Percentiles rank a stretch among this genome's conserved stretches.
Conservation (phyloP, 495 filamentous ascomycete species). For the Cudoniella acicularis region DNA sequence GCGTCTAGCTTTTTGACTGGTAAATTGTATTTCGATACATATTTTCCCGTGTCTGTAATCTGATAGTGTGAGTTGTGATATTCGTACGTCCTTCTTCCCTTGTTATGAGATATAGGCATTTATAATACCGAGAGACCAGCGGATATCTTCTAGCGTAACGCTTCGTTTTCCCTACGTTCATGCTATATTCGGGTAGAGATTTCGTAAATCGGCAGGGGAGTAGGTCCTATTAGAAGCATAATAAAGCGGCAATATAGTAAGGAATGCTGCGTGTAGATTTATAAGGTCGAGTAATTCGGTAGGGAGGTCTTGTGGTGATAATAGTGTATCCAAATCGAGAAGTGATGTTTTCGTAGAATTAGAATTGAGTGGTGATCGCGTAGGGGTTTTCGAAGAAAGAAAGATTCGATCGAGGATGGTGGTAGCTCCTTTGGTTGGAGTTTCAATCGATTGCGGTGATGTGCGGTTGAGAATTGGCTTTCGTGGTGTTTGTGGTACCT, state of each 20-base stretch:
- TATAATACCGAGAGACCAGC: constrained; percentile 51
- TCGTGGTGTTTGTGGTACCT: constrained; percentile 17
- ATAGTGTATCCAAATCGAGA: constrained; percentile 1
- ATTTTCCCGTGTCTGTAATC: constrained; percentile 59
- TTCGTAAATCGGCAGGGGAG: constrained; percentile 55
- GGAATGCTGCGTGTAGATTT: constrained; percentile 52
- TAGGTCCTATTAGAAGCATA: constrained; percentile 61
- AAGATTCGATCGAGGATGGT: constrained; percentile 21
- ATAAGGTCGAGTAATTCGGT: constrained; percentile 52
- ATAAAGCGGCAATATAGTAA: constrained; percentile 56
- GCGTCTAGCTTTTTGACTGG: constrained; percentile 21
- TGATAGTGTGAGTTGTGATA: constrained; percentile 42
- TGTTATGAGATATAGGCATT: constrained; percentile 23
- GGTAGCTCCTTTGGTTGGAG: constrained; percentile 25
- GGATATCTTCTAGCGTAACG: constrained; percentile 56
- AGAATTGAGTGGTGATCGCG: constrained; percentile 6
- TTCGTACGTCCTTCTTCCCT: constrained; percentile 1
- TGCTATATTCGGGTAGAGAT: constrained; percentile 49
- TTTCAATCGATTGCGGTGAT: constrained; percentile 8
- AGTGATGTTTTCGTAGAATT: constrained; percentile 3
- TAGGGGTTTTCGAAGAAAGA: constrained; percentile 16
- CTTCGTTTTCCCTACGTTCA: constrained; percentile 58
- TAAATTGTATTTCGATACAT: constrained; percentile 35
- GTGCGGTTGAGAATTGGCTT: constrained; percentile 3
- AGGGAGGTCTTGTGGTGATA: constrained; percentile 31